Evolutionary conservation across 2,329 filamentous ascomycete genomes (phyloP).

Genomic region (Paecilomyces dactylethromorphus): DNA sequence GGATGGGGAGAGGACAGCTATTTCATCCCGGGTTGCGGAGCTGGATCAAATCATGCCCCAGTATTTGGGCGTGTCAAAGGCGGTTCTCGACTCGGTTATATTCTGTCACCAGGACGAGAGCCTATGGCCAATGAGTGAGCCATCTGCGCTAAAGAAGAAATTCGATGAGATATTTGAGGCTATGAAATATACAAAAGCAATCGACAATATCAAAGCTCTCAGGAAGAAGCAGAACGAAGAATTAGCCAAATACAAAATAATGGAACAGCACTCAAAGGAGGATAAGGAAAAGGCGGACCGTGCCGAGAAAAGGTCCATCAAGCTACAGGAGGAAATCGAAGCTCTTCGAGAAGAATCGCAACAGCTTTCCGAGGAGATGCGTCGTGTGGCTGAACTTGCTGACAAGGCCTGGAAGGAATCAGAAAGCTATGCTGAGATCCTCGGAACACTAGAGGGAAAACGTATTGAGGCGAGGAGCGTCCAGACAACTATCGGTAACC

Average conservation of each 20-base stretch:
- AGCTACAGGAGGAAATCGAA: conserved; percentile 57
- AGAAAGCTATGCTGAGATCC: conserved; percentile 65
- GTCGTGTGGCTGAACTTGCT: conserved; percentile 42
- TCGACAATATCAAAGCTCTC: conserved; percentile 85
- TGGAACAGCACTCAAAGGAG: conserved; percentile 69
- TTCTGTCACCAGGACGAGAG: conserved; percentile 99
- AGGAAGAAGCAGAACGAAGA: conserved; percentile 76
- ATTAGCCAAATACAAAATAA: conserved; percentile 63
- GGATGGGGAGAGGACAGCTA: conserved; percentile 69
- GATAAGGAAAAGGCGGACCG: conserved; percentile 80
- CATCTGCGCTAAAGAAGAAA: conserved; percentile 75
- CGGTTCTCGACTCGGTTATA: conserved; percentile 88
- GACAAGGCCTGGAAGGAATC: conserved; percentile 66
- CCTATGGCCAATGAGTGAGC: conserved; percentile 91
- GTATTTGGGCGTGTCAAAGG: conserved; percentile 80
- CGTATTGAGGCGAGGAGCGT: conserved; percentile 66
- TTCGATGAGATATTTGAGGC: conserved; percentile 99
- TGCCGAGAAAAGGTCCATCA: conserved; percentile 57
- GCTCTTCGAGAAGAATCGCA: conserved; percentile 56
- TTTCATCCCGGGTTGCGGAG: conserved; percentile 75
- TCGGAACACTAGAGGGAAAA: conserved; percentile 70
- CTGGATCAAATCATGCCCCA: conserved; percentile 78
- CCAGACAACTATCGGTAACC: conserved; percentile 61
- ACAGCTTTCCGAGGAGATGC: conserved; percentile 45
- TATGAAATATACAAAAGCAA: conserved; percentile 92